phyloP scores from a whole-genome alignment of 1,284 basidiomycete species.

The Microbotryum violaceum region DNA sequence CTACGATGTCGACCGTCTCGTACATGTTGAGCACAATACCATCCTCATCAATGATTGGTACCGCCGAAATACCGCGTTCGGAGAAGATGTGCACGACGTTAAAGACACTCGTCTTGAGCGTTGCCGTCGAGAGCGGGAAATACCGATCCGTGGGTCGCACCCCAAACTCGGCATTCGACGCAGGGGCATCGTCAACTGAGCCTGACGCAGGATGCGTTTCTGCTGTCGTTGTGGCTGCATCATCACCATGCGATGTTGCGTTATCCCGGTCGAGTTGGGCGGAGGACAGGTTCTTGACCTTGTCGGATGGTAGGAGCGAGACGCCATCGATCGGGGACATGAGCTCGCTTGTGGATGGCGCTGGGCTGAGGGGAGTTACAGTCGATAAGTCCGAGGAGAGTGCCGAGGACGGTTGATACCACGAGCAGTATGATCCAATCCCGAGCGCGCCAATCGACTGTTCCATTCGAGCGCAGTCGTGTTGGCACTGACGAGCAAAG shows the following conservation, averaged over 20 bases:
- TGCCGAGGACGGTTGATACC: slow-evolving; percentile 36
- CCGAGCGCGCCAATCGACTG: slow-evolving; percentile 74
- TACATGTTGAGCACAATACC: slow-evolving; percentile 95
- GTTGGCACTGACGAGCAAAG: slow-evolving; percentile 47
- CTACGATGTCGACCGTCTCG: slow-evolving; percentile 98
- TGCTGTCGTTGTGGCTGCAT: background rate
- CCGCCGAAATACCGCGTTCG: slow-evolving; percentile 87
- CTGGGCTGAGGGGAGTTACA: background rate
- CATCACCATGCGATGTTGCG: background rate
- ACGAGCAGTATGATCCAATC: slow-evolving; percentile 83
- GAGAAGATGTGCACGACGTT: slow-evolving; percentile 99
- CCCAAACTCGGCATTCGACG: slow-evolving; percentile 7
- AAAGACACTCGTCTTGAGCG: slow-evolving; percentile 84
- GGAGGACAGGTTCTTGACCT: too few relatives aligned
- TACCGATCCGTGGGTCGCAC: slow-evolving; percentile 48
- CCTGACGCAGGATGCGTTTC: background rate
- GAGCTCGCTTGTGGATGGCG: background rate
- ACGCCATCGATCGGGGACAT: background rate
- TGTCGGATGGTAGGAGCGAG: too few relatives aligned
- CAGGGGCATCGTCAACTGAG: background rate
- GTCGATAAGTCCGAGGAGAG: background rate
- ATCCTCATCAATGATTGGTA: slow-evolving; percentile 72
- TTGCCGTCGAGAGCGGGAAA: slow-evolving; percentile 87
- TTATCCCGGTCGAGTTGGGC: too few relatives aligned
- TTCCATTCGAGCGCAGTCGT: slow-evolving; percentile 62